Evolutionary conservation across 768 basidiomycete species (phyloP).

Genomic region (Pulveroboletus sp.): DNA sequence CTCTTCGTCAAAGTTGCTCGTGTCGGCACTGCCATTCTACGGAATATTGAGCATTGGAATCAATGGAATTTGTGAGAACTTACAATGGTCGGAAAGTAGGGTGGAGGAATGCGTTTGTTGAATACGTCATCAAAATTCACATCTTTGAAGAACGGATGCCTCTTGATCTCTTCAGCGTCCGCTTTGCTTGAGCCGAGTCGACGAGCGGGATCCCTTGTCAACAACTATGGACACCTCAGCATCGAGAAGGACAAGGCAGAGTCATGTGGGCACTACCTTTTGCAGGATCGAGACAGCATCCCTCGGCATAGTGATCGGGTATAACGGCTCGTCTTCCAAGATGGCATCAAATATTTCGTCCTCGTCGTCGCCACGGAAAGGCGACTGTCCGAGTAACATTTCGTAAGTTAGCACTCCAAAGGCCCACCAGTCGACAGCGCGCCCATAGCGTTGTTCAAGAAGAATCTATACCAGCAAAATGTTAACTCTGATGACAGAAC

Average conservation of each 20-base stretch:
- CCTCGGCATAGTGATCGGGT: conserved; percentile 98
- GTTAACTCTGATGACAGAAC: conserved; percentile 1
- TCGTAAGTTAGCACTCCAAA: conserved; percentile 98
- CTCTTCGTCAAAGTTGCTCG: conserved; percentile 94
- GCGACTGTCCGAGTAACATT: conserved; percentile 98
- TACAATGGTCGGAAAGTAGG: conserved; percentile 96
- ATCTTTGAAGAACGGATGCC: conserved; percentile 98
- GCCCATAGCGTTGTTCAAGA: conserved; percentile 97
- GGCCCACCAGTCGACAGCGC: conserved; percentile 99
- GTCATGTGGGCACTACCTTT: conserved; percentile 52
- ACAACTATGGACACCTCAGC: conserved; percentile 50
- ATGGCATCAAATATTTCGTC: conserved; percentile 99
- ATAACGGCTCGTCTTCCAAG: conserved; percentile 95
- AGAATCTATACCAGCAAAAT: conserved; percentile 64
- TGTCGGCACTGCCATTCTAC: conserved; percentile 82
- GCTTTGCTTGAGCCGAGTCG: conserved; percentile 89
- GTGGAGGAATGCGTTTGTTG: conserved; percentile 94
- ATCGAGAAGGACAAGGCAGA: not conserved
- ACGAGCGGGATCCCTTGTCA: conserved; percentile 88
- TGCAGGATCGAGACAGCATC: conserved; percentile 95
- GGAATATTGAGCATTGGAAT: conserved; percentile 7
- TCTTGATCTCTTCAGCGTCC: conserved; percentile 97
- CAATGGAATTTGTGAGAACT: conserved; percentile 28
- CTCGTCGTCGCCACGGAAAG: conserved; percentile 98
- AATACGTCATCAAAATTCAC: conserved; percentile 96